Evolutionary conservation across 352 stramenopile genomes (phyloP).

Genomic region (Pythium plurisporium): DNA sequence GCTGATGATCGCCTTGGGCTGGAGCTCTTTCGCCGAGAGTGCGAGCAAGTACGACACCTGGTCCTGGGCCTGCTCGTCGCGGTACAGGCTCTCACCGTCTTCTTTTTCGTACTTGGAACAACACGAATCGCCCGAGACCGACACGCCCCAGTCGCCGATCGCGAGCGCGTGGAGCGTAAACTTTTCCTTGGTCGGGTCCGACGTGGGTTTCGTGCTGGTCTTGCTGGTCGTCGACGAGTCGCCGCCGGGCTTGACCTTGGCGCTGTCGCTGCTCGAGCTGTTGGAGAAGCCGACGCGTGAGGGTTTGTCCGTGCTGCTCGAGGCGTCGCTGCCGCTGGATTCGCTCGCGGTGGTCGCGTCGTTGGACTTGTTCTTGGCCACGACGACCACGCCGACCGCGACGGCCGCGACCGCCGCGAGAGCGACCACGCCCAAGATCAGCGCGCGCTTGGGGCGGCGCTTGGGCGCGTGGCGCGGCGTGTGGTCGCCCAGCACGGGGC

Average conservation of each 20-base stretch:
- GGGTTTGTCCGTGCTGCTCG: not conserved
- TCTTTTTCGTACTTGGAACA: slow-evolving; percentile 25
- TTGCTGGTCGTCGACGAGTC: not conserved
- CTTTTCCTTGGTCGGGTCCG: slow-evolving; percentile 5
- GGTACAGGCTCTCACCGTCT: slow-evolving; percentile 14
- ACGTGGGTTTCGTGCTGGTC: not conserved
- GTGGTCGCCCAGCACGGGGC: not conserved
- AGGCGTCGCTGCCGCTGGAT: not conserved
- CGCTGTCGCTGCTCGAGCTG: not conserved
- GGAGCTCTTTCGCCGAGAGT: slow-evolving; percentile 29
- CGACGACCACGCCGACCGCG: not conserved
- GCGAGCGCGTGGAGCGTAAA: slow-evolving; percentile 21
- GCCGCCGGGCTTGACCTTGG: slow-evolving; percentile 8
- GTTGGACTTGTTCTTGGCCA: not conserved
- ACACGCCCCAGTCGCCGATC: slow-evolving; percentile 25
- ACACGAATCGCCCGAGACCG: slow-evolving; percentile 18
- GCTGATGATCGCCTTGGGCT: slow-evolving; percentile 58
- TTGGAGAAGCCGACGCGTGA: not conserved
- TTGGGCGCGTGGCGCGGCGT: not conserved
- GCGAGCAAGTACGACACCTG: slow-evolving; percentile 27
- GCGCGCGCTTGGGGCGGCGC: not conserved
- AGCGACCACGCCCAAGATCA: not conserved
- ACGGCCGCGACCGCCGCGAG: not conserved
- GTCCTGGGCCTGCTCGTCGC: slow-evolving; percentile 32
- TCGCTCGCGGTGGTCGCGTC: not conserved